Conservation (phyloP, 106 monocot genomes). For the Allium cepa region DNA sequence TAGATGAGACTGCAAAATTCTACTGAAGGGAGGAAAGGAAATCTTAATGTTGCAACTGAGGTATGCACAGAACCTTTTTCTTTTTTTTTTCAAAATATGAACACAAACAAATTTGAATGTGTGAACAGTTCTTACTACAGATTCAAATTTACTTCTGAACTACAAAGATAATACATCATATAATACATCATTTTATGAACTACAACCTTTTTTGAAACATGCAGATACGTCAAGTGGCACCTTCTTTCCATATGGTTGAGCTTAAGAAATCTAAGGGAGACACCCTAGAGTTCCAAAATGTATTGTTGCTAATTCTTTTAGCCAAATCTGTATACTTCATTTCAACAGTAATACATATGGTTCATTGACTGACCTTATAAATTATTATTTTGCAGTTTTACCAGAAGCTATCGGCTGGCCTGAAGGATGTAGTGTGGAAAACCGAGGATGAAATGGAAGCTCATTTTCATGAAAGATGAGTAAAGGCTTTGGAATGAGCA, state of each 20-base stretch:
- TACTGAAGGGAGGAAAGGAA: conserved; percentile 84
- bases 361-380: not conserved
- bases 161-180: not conserved
- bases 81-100: too few species aligned
- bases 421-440: conserved; percentile 79
- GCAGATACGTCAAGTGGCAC: conserved; percentile 95
- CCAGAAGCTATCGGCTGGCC: conserved; percentile 39
- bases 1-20: conserved; percentile 70
- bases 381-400: conserved; percentile 40
- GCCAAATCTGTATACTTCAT: not conserved
- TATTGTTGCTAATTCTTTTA: conserved; percentile 5
- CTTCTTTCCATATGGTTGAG: conserved; percentile 92
- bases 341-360: too few species aligned
- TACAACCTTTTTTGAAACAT: not conserved
- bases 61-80: not conserved
- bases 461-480: not conserved
- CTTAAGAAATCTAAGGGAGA: conserved; percentile 86
- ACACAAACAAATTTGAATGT: too few species aligned
- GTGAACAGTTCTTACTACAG: too few species aligned
- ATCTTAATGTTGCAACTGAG: conserved; percentile 63
- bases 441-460: conserved; percentile 51
- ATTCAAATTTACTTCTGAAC: not conserved
- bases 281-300: conserved; percentile 88
- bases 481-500: too few species aligned
- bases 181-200: not conserved